Percentiles rank a stretch among this genome's conserved stretches.
phyloP scores from a whole-genome alignment of 805 yeast genomes.

The Wickerhamomyces strasburgensis region DNA sequence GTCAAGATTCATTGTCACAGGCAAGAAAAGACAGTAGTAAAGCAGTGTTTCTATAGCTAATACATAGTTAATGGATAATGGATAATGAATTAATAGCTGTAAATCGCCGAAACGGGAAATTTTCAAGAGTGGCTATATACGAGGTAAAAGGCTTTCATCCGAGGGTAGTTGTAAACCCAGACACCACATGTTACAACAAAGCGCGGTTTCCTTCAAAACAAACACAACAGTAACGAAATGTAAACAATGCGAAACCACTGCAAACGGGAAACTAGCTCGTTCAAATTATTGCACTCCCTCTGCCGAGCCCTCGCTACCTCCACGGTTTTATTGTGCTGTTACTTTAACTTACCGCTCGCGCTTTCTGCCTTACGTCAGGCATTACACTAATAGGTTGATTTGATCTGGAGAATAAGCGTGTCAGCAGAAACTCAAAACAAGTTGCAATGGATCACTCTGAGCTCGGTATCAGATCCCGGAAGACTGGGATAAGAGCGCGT shows the following conservation, averaged over 20 bases:
- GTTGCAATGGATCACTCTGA: slow-evolving; percentile 35
- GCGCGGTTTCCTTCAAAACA: not conserved
- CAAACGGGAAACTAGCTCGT: no score
- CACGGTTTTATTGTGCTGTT: no score
- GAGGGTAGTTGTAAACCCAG: slow-evolving; percentile 3
- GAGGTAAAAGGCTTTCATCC: no score
- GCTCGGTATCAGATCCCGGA: slow-evolving; percentile 60
- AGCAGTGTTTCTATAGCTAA: no score
- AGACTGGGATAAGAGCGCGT: slow-evolving; percentile 53
- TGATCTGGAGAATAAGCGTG: no score
- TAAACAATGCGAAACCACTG: not conserved
- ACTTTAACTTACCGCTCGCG: no score
- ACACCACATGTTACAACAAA: slow-evolving; percentile 5
- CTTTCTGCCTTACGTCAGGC: no score
- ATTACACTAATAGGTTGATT: no score
- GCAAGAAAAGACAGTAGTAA: slow-evolving; percentile 33
- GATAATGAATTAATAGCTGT: not conserved
- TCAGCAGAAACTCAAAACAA: not conserved
- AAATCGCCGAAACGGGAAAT: not conserved
- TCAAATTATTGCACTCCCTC: no score
- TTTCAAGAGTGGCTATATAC: no score
- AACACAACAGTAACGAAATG: not conserved
- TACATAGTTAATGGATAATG: not conserved
- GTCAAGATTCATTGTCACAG: slow-evolving; percentile 40
- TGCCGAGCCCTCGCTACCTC: no score